Evolutionary conservation across 1,284 basidiomycete species (phyloP), one percentile per base, ranked within the genome.

Genomic region (Moniliophthora roreri): DNA sequence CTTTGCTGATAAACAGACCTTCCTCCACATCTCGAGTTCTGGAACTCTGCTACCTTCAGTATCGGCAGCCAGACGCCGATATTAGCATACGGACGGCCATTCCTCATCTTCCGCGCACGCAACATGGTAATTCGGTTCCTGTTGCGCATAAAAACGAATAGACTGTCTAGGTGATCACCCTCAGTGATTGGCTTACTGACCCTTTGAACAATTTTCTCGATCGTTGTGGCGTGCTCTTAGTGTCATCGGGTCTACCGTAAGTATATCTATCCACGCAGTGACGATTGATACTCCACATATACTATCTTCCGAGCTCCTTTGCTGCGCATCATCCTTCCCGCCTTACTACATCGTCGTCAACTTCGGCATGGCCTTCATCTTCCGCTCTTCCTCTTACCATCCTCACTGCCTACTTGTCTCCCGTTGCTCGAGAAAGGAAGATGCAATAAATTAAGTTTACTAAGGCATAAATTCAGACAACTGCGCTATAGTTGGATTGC

Each of bases 201-300:
- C 78, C 77, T 28, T 63, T 80, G 41, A 80, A 80, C 56, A 60
- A 74, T 58, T 71, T 63, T 47, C 76, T 89, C 51, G 77, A 85
- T 38, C 83, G 88, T 59, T 80, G 87, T 42, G 87, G 87, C 11
- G 80, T 81, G 7, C 81, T 91, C 55, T 82, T 37, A 74, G 79
- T n/a, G 80, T 82, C 39, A 82, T 91, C 60, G 82, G 80, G 42
- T 77, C 77, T 23, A 87, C 69, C 7, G 66, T 81, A 37, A 54
- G 6, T 39, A 21, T 35, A 15, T 10, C 11, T 18, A 26, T 11
- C 18, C 21, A 45, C 45, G 76, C n/a, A 71, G 71, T 79, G 28
- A 77, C 78, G 41, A 21, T 53, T 51, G 23, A 32, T 16, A n/a
- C 2, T 23, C 35, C 36, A n/a, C 7, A 11, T 21, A 16, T 9